Evolutionary conservation across 176 grass and related monocot genomes (phyloP).

Genomic region (Carex kokanica): DNA sequence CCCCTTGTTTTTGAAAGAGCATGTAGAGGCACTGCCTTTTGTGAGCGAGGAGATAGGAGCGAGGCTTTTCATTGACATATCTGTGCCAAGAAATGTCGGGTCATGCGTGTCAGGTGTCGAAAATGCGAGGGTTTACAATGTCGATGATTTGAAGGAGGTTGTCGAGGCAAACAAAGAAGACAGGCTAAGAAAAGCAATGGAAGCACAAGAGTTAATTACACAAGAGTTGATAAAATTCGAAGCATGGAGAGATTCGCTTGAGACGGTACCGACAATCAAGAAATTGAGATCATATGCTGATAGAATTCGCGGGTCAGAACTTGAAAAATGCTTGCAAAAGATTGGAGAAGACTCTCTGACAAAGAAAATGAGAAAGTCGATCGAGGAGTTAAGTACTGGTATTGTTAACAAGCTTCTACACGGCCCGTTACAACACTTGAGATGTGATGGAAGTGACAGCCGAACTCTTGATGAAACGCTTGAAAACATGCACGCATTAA

Average conservation of each 20-base stretch:
- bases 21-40: constrained; percentile 39
- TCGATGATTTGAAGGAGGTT: constrained; percentile 87
- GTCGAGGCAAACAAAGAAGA: constrained; percentile 92
- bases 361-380: constrained; percentile 72
- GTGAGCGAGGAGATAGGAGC: constrained; percentile 49
- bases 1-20: constrained; percentile 62
- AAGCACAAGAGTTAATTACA: constrained; percentile 65
- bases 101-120: constrained; percentile 51
- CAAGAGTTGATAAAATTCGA: constrained; percentile 70
- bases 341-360: constrained; percentile 56
- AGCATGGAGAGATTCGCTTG: constrained; percentile 75
- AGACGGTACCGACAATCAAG: constrained; percentile 87
- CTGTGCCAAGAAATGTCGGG: constrained; percentile 74
- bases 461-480: constrained; percentile 73
- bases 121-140: constrained; percentile 52
- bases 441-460: constrained; percentile 70
- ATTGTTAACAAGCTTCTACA: constrained; percentile 91
- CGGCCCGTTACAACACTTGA: constrained; percentile 82
- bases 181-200: constrained; percentile 75
- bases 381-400: constrained; percentile 70
- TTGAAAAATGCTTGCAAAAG: constrained; percentile 85
- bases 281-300: constrained; percentile 77
- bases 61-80: constrained; percentile 77
- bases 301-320: constrained; percentile 69
- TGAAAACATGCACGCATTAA: constrained; percentile 80